These are phyloP conservation scores for Colletotrichum sp. DNA, from an alignment of 2,329 filamentous ascomycete genomes.

Conservation along the genomic window DNA sequence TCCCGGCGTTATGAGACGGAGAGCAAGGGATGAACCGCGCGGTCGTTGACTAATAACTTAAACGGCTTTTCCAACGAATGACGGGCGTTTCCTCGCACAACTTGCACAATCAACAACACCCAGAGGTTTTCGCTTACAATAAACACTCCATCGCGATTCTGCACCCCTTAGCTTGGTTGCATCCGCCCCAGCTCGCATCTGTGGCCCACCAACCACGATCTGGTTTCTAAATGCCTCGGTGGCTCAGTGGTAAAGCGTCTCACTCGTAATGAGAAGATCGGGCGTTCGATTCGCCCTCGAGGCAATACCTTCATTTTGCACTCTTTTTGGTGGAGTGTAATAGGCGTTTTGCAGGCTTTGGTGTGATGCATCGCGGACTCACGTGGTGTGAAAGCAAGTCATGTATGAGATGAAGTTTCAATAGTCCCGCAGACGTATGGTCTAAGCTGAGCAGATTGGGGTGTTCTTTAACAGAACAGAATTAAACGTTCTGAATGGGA, in stretches of 20 bases:
- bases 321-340: not conserved
- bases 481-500: not conserved
- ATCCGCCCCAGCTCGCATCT: not conserved
- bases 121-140: not conserved
- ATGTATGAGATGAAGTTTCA: not conserved
- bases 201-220: not conserved
- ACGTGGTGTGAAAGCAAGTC: not conserved
- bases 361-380: rapidly evolving
- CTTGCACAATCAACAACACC: not conserved
- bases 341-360: not conserved
- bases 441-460: not conserved
- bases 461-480: not conserved
- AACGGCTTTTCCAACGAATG: not conserved
- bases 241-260: slow-evolving; percentile 19
- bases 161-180: not conserved
- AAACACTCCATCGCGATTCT: not conserved
- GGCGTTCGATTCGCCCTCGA: slow-evolving; percentile 21
- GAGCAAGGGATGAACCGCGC: slow-evolving; percentile 1
- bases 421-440: not conserved
- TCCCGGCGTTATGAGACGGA: not conserved
- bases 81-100: not conserved
- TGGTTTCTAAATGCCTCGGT: not conserved
- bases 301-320: not conserved
- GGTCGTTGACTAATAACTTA: not conserved
- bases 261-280: slow-evolving; percentile 20